These are phyloP conservation scores for Leishmania mexicana DNA, from an alignment of 208 protist genomes.

Conservation along the genomic window DNA sequence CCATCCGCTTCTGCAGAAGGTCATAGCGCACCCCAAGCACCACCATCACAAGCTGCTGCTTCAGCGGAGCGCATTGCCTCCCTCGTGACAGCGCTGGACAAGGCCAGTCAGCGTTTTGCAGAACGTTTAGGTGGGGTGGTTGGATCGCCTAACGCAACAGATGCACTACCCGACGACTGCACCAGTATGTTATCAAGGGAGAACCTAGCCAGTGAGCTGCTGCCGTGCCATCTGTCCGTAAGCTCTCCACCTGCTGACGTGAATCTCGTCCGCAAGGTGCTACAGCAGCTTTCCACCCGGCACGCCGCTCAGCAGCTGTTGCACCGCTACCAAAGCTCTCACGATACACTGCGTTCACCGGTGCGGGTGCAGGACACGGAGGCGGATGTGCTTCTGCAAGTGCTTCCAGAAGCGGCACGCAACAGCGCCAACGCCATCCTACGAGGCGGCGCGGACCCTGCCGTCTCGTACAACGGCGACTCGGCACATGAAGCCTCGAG, in stretches of 20 bases:
- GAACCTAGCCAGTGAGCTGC: neutral
- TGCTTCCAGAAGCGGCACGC: conserved; percentile 11
- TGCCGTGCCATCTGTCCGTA: neutral
- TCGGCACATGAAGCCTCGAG: neutral
- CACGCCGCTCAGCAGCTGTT: conserved; percentile 19
- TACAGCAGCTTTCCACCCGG: conserved; percentile 21
- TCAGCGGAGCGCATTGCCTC: conserved; percentile 8
- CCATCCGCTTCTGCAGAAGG: no score
- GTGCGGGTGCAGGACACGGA: conserved; percentile 1
- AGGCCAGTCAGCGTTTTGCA: neutral
- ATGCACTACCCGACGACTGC: neutral
- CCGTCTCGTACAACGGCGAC: neutral
- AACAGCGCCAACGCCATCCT: neutral
- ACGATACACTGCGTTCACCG: neutral
- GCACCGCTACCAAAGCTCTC: conserved; percentile 1
- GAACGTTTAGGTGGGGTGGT: neutral
- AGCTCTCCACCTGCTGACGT: neutral
- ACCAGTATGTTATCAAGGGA: neutral
- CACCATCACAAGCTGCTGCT: neutral
- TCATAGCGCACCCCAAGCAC: neutral
- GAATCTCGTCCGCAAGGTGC: conserved; percentile 16
- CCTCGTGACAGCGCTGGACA: conserved; percentile 4
- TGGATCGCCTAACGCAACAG: neutral
- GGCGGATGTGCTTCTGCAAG: conserved; percentile 14
- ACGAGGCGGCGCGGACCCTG: neutral